These are phyloP conservation scores for Pythium coloratum DNA, from an alignment of 352 stramenopile species.

Conservation along the genomic window DNA sequence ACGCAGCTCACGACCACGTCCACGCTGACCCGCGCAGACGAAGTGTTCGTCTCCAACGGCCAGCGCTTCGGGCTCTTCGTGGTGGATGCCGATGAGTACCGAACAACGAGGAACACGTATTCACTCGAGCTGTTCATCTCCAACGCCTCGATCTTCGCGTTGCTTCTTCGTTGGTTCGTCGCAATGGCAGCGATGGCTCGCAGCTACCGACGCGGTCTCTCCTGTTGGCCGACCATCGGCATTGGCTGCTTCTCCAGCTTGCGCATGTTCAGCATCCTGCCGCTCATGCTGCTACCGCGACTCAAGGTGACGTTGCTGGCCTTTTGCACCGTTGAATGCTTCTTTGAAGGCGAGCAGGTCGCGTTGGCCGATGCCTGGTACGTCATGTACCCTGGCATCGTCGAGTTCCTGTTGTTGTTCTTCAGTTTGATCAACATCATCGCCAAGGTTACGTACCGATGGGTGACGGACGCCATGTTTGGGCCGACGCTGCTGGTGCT, in stretches of 20 bases:
- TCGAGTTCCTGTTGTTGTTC: slow-evolving; percentile 28
- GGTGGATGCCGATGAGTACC: slow-evolving; percentile 7
- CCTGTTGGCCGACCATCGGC: slow-evolving; percentile 11
- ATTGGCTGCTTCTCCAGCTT: slow-evolving; percentile 23
- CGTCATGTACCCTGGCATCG: slow-evolving; percentile 33
- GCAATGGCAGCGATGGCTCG: slow-evolving; percentile 14
- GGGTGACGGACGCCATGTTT: slow-evolving; percentile 35
- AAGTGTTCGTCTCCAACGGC: slow-evolving; percentile 25
- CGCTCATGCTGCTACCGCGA: slow-evolving; percentile 18
- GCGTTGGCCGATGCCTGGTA: slow-evolving; percentile 36
- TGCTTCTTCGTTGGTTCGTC: slow-evolving; percentile 34
- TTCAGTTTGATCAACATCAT: slow-evolving; percentile 42
- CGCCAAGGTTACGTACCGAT: slow-evolving; percentile 28
- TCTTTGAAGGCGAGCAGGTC: slow-evolving; percentile 35
- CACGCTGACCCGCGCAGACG: background rate
- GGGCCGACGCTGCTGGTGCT: slow-evolving; percentile 32
- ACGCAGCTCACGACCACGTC: slow-evolving; percentile 3
- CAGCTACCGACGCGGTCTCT: slow-evolving; percentile 24
- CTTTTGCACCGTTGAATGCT: slow-evolving; percentile 31
- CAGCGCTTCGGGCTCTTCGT: slow-evolving; percentile 31
- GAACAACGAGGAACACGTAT: slow-evolving; percentile 22
- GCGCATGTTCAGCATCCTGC: slow-evolving; percentile 24
- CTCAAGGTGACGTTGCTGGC: slow-evolving; percentile 23
- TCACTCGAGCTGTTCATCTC: slow-evolving; percentile 32
- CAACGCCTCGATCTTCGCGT: slow-evolving; percentile 28